Conservation (phyloP, 2,329 filamentous ascomycete species). For the Diaporthe sp. region DNA sequence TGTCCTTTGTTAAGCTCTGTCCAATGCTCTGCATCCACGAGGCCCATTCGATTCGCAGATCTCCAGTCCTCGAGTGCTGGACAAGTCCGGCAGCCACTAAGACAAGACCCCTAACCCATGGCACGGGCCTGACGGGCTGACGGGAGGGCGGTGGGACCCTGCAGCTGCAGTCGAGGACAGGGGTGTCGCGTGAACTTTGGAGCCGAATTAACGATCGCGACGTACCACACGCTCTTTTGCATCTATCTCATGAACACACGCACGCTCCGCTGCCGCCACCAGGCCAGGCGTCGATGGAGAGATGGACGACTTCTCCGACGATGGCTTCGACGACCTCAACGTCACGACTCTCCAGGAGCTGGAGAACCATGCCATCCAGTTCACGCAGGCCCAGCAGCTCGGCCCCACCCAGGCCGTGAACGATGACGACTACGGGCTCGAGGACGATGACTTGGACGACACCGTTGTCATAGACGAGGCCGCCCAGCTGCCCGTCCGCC, state of each 20-base stretch:
- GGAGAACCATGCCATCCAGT: slow-evolving; percentile 73
- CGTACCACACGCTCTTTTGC: neutral
- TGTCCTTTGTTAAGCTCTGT: slow-evolving; percentile 5
- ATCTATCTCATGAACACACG: neutral
- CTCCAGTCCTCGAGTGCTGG: neutral
- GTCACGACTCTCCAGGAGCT: slow-evolving; percentile 71
- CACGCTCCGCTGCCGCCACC: neutral
- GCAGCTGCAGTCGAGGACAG: neutral
- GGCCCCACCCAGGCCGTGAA: slow-evolving; percentile 48
- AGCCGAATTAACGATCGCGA: neutral
- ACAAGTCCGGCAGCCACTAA: neutral
- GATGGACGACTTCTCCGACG: slow-evolving; percentile 75
- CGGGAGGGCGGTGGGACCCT: neutral
- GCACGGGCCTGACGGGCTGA: neutral
- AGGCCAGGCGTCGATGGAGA: slow-evolving; percentile 27
- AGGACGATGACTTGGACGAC: slow-evolving; percentile 71
- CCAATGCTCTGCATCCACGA: neutral
- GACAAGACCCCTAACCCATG: slow-evolving; percentile 26
- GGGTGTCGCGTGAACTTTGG: slow-evolving; percentile 21
- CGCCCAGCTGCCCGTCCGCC: slow-evolving; percentile 55
- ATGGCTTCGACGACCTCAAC: slow-evolving; percentile 73
- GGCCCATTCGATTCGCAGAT: neutral
- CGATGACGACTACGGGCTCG: slow-evolving; percentile 58
- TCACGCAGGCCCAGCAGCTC: slow-evolving; percentile 64
- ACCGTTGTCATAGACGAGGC: slow-evolving; percentile 66